Evolutionary conservation across 768 basidiomycete genomes (phyloP), one percentile per base, ranked within the genome.

Genomic region (Lentinula boryana): DNA sequence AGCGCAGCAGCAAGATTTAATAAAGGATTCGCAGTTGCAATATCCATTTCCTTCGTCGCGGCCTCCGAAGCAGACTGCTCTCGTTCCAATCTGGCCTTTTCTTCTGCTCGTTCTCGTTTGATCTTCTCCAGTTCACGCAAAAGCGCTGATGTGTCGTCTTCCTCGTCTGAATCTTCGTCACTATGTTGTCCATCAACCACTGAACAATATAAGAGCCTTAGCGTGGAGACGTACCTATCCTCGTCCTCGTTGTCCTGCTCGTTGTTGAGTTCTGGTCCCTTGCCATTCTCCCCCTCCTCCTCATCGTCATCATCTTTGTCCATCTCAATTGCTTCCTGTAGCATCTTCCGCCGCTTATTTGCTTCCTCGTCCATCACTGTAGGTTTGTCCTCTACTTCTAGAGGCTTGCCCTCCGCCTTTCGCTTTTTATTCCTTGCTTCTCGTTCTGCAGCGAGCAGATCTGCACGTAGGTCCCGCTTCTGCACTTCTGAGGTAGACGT

Each of bases 121-220:
- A 98, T 98, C 78, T 96, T 98, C 74, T 97, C 96, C n/a, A 99
- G 80, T 71, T 99, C 97, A 27, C 94, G 87, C 63, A 99, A 78
- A 23, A 99, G 31, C n/a, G 46, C 46, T 18, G 46, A 21, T 9
- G 18, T 21, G 46, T 48, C 21, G 80, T 68, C 97, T 64, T 96
- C 95, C 8, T 89, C 83, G 2, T 86, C 84, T 0, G 75, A 71
- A 6, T 82, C 80, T 7, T 83, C 82, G 56, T 77, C 80, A 62
- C 48, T 57, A 5, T 56, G 43, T 1, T 41, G 21, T 53, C 16
- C 31, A n/a, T 53, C 8, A 53, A 15, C 36, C 51, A 53, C 58
- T 38, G 10, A 16, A 33, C 38, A 33, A 33, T 40, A 32, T 38
- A 32, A 10, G 27, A 38, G 43, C 18, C 18, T 21, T 52, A 4